Percentiles rank a stretch among this genome's conserved stretches.
Conservation (phyloP, 192 early-diverging fungal genomes). For the Coemansia sp. region DNA sequence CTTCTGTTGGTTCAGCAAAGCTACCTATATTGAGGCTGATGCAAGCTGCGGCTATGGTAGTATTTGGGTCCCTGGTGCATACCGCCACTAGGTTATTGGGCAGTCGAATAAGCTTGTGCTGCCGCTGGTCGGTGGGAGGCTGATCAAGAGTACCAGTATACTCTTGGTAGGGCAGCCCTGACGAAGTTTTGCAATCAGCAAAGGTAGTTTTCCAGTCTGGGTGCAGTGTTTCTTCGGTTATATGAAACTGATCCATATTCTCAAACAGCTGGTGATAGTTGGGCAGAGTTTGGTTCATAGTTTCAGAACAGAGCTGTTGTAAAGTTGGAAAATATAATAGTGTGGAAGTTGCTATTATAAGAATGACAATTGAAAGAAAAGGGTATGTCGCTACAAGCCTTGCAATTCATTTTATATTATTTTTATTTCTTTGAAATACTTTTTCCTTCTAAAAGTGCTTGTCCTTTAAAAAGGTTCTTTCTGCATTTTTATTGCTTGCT, state of each 20-base stretch:
- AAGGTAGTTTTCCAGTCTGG: background rate
- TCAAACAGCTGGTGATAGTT: no score
- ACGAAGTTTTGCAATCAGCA: background rate
- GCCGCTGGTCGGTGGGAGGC: conserved; percentile 57
- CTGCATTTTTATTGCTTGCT: no score
- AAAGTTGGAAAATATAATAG: background rate
- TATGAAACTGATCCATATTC: no score
- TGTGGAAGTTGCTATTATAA: no score
- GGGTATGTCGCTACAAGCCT: no score
- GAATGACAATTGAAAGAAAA: no score
- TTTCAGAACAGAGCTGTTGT: background rate
- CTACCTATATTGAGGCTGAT: conserved; percentile 65
- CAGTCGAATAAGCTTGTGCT: conserved; percentile 59
- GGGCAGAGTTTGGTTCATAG: background rate
- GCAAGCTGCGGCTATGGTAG: conserved; percentile 57
- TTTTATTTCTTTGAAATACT: no score
- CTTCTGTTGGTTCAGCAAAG: conserved; percentile 57
- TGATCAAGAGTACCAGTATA: conserved; percentile 38
- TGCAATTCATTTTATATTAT: no score
- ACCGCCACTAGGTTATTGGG: conserved; percentile 61
- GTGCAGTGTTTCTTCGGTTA: background rate
- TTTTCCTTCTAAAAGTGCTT: no score
- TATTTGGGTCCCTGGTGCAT: conserved; percentile 58
- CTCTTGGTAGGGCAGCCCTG: conserved; percentile 20
- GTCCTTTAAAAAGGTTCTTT: no score